These are phyloP conservation scores for Fusarium decemcellulare DNA, from an alignment of 2,329 filamentous ascomycete genomes.

Conservation along the genomic window DNA sequence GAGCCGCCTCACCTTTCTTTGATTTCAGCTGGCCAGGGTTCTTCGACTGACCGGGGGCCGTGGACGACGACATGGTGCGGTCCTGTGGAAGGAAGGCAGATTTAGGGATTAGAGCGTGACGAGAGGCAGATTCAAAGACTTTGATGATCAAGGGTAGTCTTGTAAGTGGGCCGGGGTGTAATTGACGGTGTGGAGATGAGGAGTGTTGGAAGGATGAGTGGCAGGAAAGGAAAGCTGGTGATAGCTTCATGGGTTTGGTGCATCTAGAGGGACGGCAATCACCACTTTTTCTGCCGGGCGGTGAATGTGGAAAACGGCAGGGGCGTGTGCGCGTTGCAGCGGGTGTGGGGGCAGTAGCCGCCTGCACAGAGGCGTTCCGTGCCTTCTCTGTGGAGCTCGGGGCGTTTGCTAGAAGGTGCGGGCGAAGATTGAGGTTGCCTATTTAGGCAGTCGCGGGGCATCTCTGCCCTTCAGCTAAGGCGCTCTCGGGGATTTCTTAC, in stretches of 20 bases:
- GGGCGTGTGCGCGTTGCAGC: not conserved
- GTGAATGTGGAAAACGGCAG: conserved; percentile 30
- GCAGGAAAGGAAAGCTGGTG: conserved; percentile 27
- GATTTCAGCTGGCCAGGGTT: conserved; percentile 37
- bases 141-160: not conserved
- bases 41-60: conserved; percentile 23
- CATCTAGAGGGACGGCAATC: conserved; percentile 16
- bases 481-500: conserved; percentile 11
- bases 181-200: conserved; percentile 11
- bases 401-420: conserved; percentile 20
- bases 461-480: conserved; percentile 29
- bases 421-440: conserved; percentile 28
- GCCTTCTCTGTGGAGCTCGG: conserved; percentile 15
- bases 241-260: conserved; percentile 32
- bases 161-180: not conserved
- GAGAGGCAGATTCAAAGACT: conserved; percentile 4
- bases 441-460: conserved; percentile 37
- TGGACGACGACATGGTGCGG: conserved; percentile 34
- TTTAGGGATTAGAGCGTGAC: not conserved
- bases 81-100: conserved; percentile 5
- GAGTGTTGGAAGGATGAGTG: conserved; percentile 15
- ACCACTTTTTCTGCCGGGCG: conserved; percentile 52
- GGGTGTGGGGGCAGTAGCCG: conserved; percentile 20
- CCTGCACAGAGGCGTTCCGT: conserved; percentile 14
- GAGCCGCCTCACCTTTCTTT: conserved; percentile 32